Evolutionary conservation across 805 yeast genomes (phyloP), one percentile per base, ranked within the genome.

Genomic region (Candida dajiaensis): DNA sequence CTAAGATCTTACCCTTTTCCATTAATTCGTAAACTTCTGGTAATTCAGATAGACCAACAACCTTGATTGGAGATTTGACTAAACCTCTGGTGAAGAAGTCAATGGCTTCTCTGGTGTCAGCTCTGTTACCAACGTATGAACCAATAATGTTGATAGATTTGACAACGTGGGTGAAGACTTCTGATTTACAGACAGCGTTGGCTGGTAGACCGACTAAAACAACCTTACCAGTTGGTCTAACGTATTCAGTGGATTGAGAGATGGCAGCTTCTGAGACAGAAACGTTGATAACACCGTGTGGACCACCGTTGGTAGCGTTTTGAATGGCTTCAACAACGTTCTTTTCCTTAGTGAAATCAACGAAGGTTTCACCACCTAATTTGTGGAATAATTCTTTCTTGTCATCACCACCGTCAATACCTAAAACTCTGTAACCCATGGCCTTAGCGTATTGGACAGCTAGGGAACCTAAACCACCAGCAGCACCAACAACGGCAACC

Each of bases 81-180:
- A 79, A 69, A 51, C 90, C 92, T 66, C 86, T 75, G 56, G 72
- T 53, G 69, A 81, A 83, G 77, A 85, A 83, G 59, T 82, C 86
- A 52, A 84, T 69, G 48, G 90, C 89, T 73, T 85, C 90, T 52
- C 83, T 77, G 54, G 92, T 78, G 71, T 88, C 95, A 53, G 85
- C 84, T 70, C 95, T 82, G 79, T 85, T 85, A 61, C 95, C 96
- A 52, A 87, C 95, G 64, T 85, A 85, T 42, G 95, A 85, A 57
- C 94, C 95, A 54, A 65, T 68, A 61, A 80, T 76, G 58, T 64
- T 68, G 54, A 80, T 65, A 44, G 81, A 74, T 63, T 70, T 77
- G 48, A 77, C 73, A 48, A 80, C 84, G 41, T 77, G 72, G 46
- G 68, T 65, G 68, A 79, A 77, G 38, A 80, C 81, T 42, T 71